Evolutionary conservation across 1,284 basidiomycete genomes (phyloP).

Genomic region (Moesziomyces sp.): DNA sequence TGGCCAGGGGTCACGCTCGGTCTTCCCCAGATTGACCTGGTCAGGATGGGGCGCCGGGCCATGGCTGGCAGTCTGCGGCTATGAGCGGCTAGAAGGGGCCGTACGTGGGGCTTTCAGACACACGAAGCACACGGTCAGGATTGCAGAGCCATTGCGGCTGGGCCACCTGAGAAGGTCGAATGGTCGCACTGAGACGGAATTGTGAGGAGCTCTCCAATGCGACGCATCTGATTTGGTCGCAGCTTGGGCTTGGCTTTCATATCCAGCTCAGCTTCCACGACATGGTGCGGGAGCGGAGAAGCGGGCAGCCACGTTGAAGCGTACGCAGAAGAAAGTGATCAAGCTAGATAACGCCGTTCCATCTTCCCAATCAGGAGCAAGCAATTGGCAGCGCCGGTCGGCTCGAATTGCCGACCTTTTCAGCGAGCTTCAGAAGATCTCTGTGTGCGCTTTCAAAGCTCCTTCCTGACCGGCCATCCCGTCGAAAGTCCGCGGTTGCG

Average conservation of each 20-base stretch:
- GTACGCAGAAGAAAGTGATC: background rate
- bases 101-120: background rate
- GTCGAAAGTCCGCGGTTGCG: background rate
- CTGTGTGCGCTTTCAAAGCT: background rate
- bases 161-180: too few relatives aligned
- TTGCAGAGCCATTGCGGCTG: too few relatives aligned
- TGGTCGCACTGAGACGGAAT: too few relatives aligned
- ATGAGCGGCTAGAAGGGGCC: background rate
- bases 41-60: too few relatives aligned
- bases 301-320: background rate
- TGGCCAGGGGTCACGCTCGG: too few relatives aligned
- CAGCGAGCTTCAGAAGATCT: background rate
- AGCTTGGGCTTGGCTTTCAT: background rate
- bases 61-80: background rate
- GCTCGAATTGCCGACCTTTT: background rate
- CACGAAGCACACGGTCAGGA: background rate
- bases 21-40: too few relatives aligned
- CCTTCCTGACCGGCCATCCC: background rate
- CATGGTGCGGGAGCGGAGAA: too few relatives aligned
- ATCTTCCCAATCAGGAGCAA: background rate
- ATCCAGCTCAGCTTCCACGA: background rate
- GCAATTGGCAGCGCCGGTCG: background rate
- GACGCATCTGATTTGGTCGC: background rate
- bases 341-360: background rate
- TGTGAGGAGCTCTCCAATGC: background rate